Evolutionary conservation across 2,329 filamentous ascomycete genomes (phyloP), one percentile per base, ranked within the genome.

Genomic region (Aureobasidium zeae): DNA sequence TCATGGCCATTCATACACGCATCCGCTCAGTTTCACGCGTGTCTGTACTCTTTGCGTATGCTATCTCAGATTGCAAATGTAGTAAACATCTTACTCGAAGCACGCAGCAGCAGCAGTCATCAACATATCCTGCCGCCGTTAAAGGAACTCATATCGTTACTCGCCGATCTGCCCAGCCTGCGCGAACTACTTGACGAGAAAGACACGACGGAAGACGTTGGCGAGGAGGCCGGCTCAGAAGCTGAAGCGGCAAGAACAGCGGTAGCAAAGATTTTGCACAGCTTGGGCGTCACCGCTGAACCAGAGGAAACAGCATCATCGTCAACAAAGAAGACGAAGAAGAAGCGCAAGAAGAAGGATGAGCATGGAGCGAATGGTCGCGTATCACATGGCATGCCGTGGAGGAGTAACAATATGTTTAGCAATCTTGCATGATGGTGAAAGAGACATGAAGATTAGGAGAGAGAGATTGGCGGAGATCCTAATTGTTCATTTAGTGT

Each of bases 21-120:
- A 5, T 53, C 51, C 5, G 65, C 64, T 8, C 57, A 65, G 16
- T 48, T 65, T 5, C 64, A 70, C 37, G 64, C 66, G 5, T 55
- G 57, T 1, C 53, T 66, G 5, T 70, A 70, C 47, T 68, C 66
- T 0, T 34, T 69, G 0, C 57, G 66, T 2, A 61, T 69, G 43
- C 52, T 69, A 11, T 55, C 55, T 17, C 67, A 69, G 42, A 52
- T 64, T 8, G 44, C 62, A 9, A 32, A 43, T 1, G 12, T 48
- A 4, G 28, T 34, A 9, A 17, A 28, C 13, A 21, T 9, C 24
- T 13, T 43, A 4, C 31, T 36, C 7, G 19, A 43, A 30, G 13
- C n/a, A n/a, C n/a, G n/a, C n/a, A n/a, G n/a, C n/a, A n/a, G 24
- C 11, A 31, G 21, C 5, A 17, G 19, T 7, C n/a, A 33, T 2